Evolutionary conservation across 805 yeast species (phyloP).

Genomic region (Monosporozyma servazzii): DNA sequence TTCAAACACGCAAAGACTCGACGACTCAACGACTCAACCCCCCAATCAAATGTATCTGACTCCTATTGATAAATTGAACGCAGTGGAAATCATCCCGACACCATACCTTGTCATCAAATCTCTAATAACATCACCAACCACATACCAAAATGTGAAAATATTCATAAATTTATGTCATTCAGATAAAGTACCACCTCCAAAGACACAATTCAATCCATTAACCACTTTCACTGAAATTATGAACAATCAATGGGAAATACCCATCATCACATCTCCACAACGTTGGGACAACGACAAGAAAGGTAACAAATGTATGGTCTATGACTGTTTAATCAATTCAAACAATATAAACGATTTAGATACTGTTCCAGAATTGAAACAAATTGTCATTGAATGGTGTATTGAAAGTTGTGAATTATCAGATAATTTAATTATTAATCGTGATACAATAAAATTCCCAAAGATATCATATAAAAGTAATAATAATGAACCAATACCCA

Average conservation of each 20-base stretch:
- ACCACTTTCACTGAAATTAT: conserved; percentile 53
- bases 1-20: too few relatives aligned
- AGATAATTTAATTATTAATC: conserved; percentile 38
- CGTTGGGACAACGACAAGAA: conserved; percentile 55
- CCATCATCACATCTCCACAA: conserved; percentile 58
- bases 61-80: not conserved
- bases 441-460: conserved; percentile 53
- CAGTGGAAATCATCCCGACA: conserved; percentile 18
- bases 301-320: conserved; percentile 54
- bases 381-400: conserved; percentile 74
- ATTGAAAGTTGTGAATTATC: conserved; percentile 65
- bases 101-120: conserved; percentile 74
- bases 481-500: not conserved
- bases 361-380: conserved; percentile 45
- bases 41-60: not conserved
- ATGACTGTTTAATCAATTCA: conserved; percentile 71
- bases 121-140: conserved; percentile 33
- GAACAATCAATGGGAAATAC: conserved; percentile 76
- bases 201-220: conserved; percentile 42
- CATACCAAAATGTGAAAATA: conserved; percentile 39
- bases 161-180: conserved; percentile 74
- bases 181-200: conserved; percentile 56
- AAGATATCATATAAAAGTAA: conserved; percentile 63
- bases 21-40: not conserved
- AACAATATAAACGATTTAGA: conserved; percentile 40